Base-by-base conservation (phyloP, 1,284 basidiomycete genomes). In the Gomphus sp. region DNA sequence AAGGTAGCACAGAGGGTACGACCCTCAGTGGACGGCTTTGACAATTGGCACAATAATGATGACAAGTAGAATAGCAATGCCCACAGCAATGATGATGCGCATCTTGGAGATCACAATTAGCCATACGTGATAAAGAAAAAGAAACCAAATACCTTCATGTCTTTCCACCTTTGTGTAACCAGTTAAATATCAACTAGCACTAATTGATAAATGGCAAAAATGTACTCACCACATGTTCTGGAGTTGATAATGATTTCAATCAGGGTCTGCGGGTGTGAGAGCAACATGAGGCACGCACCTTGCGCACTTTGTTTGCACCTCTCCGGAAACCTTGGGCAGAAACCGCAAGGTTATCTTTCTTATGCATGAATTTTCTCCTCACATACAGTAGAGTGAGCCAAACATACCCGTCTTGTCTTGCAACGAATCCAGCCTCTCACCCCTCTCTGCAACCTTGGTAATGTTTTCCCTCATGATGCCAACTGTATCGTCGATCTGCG, bases 311-410 rank as follows among this genome's bases (percentile, higher is more conserved):
- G 77, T 97, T 98, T 56, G 97, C 97, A 64, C 96, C 95, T 65
- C 93, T 84, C 63, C 94, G 86, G 85, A 99, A 99, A 34, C 94
- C 94, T 77, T 99, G 97, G 11, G 96, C 97, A n/a, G 94, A 98
- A 43, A 98, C 92, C 34, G 96, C 95, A 60, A 99, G 84, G 70
- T 90, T 98, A 74, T 99, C 96, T 96, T 66, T 36, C 48, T 37
- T 2, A 39, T 39, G 25, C 28, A 47, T 39, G 25, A 52, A 47
- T 33, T 56, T 44, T 22, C 54, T 28, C 45, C 22, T 41, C 31
- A 37, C 31, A 52, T 36, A 52, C 43, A 44, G 16, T 34, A 55
- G n/a, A 36, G 14, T 36, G 25, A 18, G 48, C 8, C 10, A 49
- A 9, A 79, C 88, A 67, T 67, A 95, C 95, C 94, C 55, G 96